These are phyloP conservation scores for Stachybotrys echinatus DNA, from an alignment of 2,329 filamentous ascomycete species.

Conservation along the genomic window DNA sequence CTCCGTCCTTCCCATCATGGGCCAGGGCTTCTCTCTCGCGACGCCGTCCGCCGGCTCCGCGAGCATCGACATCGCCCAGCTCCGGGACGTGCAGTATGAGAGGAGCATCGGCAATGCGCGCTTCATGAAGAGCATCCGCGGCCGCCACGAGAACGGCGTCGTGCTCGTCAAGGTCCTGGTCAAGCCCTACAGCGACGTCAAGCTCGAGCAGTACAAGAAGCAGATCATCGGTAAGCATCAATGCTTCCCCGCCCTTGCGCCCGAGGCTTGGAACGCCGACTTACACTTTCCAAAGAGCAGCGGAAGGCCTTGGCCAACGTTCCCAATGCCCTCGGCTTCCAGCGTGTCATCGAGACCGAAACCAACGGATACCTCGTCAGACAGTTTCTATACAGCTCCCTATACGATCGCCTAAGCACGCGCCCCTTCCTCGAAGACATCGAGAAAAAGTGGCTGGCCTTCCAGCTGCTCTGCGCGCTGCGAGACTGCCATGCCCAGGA, in stretches of 20 bases:
- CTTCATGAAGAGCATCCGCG: constrained; percentile 95
- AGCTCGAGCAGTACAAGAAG: constrained; percentile 72
- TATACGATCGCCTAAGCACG: constrained; percentile 96
- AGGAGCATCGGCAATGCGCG: constrained; percentile 85
- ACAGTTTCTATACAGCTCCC: constrained; percentile 91
- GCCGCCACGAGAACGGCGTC: constrained; percentile 82
- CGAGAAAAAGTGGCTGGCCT: constrained; percentile 98
- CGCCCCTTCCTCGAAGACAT: constrained; percentile 95
- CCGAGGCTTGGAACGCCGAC: not conserved
- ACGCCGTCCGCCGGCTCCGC: constrained; percentile 87
- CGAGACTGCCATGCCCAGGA: constrained; percentile 86
- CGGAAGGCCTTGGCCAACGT: constrained; percentile 73
- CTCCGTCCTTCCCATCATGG: constrained; percentile 54
- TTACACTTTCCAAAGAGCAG: constrained; percentile 54
- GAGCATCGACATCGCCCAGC: constrained; percentile 88
- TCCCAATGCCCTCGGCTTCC: constrained; percentile 86
- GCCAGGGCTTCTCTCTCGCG: constrained; percentile 91
- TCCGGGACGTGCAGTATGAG: constrained; percentile 87
- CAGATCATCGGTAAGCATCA: constrained; percentile 63
- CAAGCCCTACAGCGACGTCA: constrained; percentile 81
- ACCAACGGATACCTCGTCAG: constrained; percentile 89
- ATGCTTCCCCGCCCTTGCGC: not conserved
- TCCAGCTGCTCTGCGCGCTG: constrained; percentile 87
- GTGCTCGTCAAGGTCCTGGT: constrained; percentile 93
- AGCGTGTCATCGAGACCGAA: constrained; percentile 85